phyloP scores from a whole-genome alignment of 768 basidiomycete species.

The Suillus luteus region DNA sequence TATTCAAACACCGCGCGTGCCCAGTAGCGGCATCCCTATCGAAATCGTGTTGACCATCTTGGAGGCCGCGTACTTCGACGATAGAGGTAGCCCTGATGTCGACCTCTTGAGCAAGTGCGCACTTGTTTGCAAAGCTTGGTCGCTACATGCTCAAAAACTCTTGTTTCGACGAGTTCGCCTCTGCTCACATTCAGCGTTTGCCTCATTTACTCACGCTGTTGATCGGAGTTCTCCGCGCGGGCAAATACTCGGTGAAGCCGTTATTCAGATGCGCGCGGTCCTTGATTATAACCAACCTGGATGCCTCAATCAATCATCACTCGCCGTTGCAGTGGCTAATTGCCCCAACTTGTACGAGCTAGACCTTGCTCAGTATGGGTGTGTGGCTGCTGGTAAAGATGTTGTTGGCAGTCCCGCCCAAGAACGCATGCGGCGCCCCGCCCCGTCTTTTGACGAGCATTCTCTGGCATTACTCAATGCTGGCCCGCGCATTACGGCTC shows the following conservation, averaged over 20 bases:
- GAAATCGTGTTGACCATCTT: constrained; percentile 67
- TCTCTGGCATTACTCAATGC: constrained; percentile 54
- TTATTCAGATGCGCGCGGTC: constrained; percentile 53
- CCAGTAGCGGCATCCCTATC: constrained; percentile 48
- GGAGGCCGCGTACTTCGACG: constrained; percentile 51
- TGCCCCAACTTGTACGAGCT: constrained; percentile 64
- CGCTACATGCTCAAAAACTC: constrained; percentile 60
- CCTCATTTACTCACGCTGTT: constrained; percentile 55
- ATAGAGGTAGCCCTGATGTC: constrained; percentile 37
- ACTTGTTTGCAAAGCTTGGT: constrained; percentile 71
- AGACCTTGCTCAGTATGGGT: constrained; percentile 60
- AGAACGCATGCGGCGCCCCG: constrained; percentile 49
- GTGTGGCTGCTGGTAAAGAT: constrained; percentile 50
- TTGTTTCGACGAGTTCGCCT: constrained; percentile 62
- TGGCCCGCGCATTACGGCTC: constrained; percentile 52
- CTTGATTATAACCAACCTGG: constrained; percentile 71
- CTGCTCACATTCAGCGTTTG: constrained; percentile 52
- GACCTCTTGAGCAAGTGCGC: constrained; percentile 53
- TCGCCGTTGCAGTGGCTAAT: constrained; percentile 56
- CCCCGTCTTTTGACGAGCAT: constrained; percentile 54
- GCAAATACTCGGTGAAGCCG: constrained; percentile 51
- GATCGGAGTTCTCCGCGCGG: constrained; percentile 49
- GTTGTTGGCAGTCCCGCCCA: constrained; percentile 49
- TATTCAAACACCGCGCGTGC: constrained; percentile 24
- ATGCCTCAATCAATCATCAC: constrained; percentile 53